phyloP scores from a whole-genome alignment of 352 stramenopile genomes.

The Phytophthora sansomeana region DNA sequence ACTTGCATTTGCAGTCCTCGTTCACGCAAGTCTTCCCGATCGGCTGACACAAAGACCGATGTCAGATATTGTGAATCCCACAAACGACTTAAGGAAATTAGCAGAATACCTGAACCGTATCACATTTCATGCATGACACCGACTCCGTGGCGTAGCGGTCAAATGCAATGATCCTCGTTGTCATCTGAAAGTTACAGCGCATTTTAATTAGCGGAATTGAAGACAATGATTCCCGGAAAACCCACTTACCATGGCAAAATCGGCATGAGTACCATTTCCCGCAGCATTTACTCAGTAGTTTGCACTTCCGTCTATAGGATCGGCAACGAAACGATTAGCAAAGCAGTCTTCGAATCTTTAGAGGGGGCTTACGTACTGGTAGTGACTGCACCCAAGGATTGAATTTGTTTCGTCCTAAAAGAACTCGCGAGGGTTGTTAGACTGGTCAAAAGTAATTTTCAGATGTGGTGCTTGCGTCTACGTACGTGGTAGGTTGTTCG shows the following conservation, averaged over 20 bases:
- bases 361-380: constrained; percentile 63
- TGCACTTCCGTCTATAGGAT: constrained; percentile 64
- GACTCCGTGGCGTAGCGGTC: constrained; percentile 95
- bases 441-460: not conserved
- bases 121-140: constrained; percentile 95
- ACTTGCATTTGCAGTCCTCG: constrained; percentile 74
- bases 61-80: constrained; percentile 7
- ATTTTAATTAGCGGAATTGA: not conserved
- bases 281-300: constrained; percentile 89
- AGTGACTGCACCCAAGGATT: constrained; percentile 86
- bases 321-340: not conserved
- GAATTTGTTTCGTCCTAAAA: constrained; percentile 66
- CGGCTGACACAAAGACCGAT: constrained; percentile 56
- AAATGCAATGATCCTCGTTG: constrained; percentile 89
- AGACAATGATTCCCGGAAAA: not conserved
- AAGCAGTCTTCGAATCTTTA: not conserved
- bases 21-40: constrained; percentile 70
- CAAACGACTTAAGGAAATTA: not conserved
- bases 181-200: constrained; percentile 47
- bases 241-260: constrained; percentile 86
- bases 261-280: constrained; percentile 90
- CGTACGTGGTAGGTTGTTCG: constrained; percentile 67
- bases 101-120: constrained; percentile 66
- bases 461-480: not conserved
- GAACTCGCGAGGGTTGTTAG: constrained; percentile 13